Conservation (phyloP, 2,329 filamentous ascomycete species). For the Colletotrichum sp. region DNA sequence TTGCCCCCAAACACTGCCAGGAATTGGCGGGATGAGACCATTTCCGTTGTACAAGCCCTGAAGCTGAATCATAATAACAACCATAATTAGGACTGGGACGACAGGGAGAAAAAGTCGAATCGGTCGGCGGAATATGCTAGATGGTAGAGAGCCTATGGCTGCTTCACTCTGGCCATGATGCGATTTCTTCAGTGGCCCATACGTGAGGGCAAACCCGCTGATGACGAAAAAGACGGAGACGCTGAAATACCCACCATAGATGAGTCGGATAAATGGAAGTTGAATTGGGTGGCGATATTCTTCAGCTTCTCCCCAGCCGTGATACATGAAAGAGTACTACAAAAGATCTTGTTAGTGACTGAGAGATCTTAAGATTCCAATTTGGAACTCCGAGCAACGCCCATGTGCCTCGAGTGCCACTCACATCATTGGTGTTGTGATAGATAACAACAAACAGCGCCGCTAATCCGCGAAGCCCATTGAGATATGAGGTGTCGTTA, state of each 20-base stretch:
- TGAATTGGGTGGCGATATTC: conserved; percentile 23
- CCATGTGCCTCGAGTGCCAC: not conserved
- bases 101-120: conserved; percentile 22
- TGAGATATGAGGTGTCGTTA: conserved; percentile 54
- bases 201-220: conserved; percentile 39
- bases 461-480: conserved; percentile 62
- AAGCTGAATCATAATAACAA: not conserved
- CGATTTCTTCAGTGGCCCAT: conserved; percentile 30
- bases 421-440: conserved; percentile 42
- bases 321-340: not conserved
- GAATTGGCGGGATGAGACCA: not conserved
- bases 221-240: conserved; percentile 41
- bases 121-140: conserved; percentile 21
- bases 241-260: conserved; percentile 31
- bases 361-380: not conserved
- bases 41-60: not conserved
- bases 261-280: conserved; percentile 30
- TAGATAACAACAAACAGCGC: conserved; percentile 61
- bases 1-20: conserved; percentile 40
- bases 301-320: not conserved
- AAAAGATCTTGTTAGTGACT: conserved; percentile 20
- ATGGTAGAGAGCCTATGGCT: conserved; percentile 4
- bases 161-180: conserved; percentile 16
- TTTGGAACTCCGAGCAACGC: not conserved
- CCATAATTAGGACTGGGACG: not conserved